Evolutionary conservation across 108 stramenopile species (phyloP).

Genomic region (Nannochloropsis oceanica): DNA sequence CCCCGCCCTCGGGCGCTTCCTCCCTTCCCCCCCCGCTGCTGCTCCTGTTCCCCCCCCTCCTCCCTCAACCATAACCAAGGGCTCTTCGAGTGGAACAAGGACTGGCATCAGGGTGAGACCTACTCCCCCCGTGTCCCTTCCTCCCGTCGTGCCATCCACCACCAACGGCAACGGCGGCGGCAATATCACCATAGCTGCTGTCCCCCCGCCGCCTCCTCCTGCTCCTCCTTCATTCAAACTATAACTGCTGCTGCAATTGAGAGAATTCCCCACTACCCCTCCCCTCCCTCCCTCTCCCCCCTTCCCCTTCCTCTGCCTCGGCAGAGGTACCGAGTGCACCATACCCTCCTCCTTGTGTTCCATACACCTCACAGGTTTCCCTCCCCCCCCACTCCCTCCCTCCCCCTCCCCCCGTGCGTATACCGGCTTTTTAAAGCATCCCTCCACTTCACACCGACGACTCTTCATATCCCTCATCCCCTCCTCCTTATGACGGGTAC

Average conservation of each 20-base stretch:
- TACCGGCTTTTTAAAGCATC: conserved; percentile 9
- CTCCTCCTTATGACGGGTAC: conserved; percentile 11
- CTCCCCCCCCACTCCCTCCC: neutral
- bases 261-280: neutral
- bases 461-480: conserved; percentile 21
- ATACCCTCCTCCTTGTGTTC: neutral
- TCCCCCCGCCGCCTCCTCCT: neutral
- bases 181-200: neutral
- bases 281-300: neutral
- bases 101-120: neutral
- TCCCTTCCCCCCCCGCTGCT: neutral
- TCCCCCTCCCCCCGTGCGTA: neutral
- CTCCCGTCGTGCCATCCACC: neutral
- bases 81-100: neutral
- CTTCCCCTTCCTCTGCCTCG: neutral
- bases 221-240: too few relatives aligned
- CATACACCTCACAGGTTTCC: neutral
- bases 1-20: neutral
- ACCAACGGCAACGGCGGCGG: neutral
- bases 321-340: neutral
- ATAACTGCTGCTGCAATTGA: too few relatives aligned
- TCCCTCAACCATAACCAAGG: neutral
- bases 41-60: neutral
- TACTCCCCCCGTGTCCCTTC: neutral
- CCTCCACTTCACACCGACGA: conserved; percentile 8